These are phyloP conservation scores for Alopecurus myosuroides DNA, from an alignment of 176 grass and related monocot species.

Conservation along the genomic window DNA sequence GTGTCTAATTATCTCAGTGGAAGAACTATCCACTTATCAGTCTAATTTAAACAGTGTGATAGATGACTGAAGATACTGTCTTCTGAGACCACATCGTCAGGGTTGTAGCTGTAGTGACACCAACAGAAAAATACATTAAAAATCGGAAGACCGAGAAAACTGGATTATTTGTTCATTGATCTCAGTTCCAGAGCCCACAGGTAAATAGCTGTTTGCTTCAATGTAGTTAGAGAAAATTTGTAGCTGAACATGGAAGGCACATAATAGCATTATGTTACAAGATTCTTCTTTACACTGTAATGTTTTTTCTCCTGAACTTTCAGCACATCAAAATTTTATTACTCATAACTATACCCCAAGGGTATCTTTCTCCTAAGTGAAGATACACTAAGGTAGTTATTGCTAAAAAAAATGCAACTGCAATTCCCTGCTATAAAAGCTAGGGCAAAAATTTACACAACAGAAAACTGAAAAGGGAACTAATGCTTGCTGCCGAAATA, in stretches of 20 bases:
- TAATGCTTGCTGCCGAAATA: neutral
- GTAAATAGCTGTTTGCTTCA: neutral
- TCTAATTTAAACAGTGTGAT: neutral
- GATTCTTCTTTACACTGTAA: neutral
- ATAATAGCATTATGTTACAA: neutral
- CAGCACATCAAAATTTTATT: neutral
- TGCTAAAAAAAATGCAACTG: neutral
- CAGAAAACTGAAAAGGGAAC: neutral
- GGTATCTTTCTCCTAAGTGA: neutral
- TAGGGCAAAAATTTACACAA: neutral
- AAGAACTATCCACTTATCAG: too few species aligned
- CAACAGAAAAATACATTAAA: constrained; percentile 11
- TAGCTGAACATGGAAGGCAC: neutral
- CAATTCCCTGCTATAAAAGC: neutral
- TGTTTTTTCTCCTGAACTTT: neutral
- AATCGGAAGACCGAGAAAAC: constrained; percentile 8
- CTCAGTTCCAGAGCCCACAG: neutral
- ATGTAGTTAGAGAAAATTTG: neutral
- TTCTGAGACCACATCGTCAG: constrained; percentile 43
- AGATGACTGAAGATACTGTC: constrained; percentile 2
- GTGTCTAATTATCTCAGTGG: too few species aligned
- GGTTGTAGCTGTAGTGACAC: constrained; percentile 46
- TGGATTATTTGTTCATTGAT: neutral
- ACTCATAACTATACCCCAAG: neutral
- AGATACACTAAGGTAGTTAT: neutral